Conservation (phyloP, 805 yeast species). For the Yarrowia alimentaria region DNA sequence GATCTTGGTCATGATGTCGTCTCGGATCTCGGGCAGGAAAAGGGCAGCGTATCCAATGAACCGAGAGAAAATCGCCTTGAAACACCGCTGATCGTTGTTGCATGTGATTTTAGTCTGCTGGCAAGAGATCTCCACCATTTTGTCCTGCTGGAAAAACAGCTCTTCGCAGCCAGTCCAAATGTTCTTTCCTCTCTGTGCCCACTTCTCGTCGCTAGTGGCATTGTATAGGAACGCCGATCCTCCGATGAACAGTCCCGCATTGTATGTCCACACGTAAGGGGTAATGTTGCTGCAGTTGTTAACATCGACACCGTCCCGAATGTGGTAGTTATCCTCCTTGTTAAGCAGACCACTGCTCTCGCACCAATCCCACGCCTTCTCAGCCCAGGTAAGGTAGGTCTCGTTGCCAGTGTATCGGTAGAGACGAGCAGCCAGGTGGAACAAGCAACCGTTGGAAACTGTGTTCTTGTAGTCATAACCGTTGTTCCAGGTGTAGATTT, state of each 20-base stretch:
- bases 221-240: slow-evolving; percentile 71
- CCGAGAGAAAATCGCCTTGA: slow-evolving; percentile 67
- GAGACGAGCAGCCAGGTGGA: slow-evolving; percentile 77
- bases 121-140: slow-evolving; percentile 72
- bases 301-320: slow-evolving; percentile 70
- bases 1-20: slow-evolving; percentile 48
- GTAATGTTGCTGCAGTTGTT: slow-evolving; percentile 52
- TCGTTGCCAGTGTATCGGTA: slow-evolving; percentile 74
- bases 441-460: slow-evolving; percentile 79
- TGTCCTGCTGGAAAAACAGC: slow-evolving; percentile 50
- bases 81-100: slow-evolving; percentile 71
- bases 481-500: slow-evolving; percentile 81
- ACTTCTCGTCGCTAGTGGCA: slow-evolving; percentile 54
- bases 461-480: slow-evolving; percentile 86
- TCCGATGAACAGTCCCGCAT: slow-evolving; percentile 64
- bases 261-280: slow-evolving; percentile 68
- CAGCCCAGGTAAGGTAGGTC: slow-evolving; percentile 71
- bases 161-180: slow-evolving; percentile 47
- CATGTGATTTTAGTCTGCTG: slow-evolving; percentile 52
- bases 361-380: slow-evolving; percentile 72
- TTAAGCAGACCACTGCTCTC: slow-evolving; percentile 48
- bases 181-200: slow-evolving; percentile 55
- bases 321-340: slow-evolving; percentile 39
- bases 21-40: slow-evolving; percentile 55
- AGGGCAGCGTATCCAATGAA: slow-evolving; percentile 62